Conservation (phyloP, 495 filamentous ascomycete genomes). For the Hyaloscypha hepaticicola region DNA sequence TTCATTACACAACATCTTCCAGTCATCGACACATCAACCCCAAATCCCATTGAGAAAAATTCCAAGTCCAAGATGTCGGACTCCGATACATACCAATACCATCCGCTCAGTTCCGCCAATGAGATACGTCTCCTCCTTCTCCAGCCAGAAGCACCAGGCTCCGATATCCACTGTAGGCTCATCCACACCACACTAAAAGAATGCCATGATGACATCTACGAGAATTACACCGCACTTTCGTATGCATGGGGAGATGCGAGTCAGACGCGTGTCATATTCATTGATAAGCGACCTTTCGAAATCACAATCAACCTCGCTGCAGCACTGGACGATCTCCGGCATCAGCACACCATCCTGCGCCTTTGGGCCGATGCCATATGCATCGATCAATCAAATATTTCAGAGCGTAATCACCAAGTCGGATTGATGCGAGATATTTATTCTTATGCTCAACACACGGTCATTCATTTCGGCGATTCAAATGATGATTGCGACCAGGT, state of each 20-base stretch:
- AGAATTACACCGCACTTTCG: background rate
- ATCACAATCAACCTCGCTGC: background rate
- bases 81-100: background rate
- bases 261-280: background rate
- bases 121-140: background rate
- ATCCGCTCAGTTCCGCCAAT: background rate
- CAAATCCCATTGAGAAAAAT: no score
- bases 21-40: no score
- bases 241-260: background rate
- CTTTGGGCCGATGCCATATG: constrained; percentile 7
- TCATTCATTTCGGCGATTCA: no score
- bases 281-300: background rate
- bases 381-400: constrained; percentile 9
- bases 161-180: background rate
- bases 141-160: background rate
- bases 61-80: no score
- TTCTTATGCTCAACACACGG: background rate
- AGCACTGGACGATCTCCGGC: background rate
- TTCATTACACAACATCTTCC: no score
- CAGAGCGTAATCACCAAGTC: constrained; percentile 2
- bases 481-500: no score
- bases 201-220: background rate
- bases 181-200: background rate
- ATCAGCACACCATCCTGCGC: background rate
- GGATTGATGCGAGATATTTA: constrained; percentile 7